Percentiles rank a stretch among this genome's conserved stretches.
Evolutionary conservation across 1,139 yeast genomes (phyloP).

Genomic region (Zygosaccharomyces sapae): DNA sequence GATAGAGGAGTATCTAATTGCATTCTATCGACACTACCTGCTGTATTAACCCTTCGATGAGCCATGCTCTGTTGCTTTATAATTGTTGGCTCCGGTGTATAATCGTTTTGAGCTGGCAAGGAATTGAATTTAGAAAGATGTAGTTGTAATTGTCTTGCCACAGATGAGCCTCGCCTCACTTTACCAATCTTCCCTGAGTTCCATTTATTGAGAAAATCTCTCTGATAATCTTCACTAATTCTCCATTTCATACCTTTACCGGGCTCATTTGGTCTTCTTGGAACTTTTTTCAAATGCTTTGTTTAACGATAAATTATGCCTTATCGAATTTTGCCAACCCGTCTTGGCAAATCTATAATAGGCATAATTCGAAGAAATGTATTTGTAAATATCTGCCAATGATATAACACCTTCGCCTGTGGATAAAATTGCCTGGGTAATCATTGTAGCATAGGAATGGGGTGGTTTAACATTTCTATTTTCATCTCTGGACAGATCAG

Average conservation of each 20-base stretch:
- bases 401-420: slow-evolving; percentile 85
- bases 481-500: slow-evolving; percentile 72
- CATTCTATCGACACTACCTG: slow-evolving; percentile 7
- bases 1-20: slow-evolving; percentile 8
- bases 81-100: slow-evolving; percentile 14
- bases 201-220: slow-evolving; percentile 77
- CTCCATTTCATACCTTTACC: slow-evolving; percentile 99
- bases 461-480: slow-evolving; percentile 95
- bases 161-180: slow-evolving; percentile 74
- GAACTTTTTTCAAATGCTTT: slow-evolving; percentile 92
- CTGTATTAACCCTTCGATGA: slow-evolving; percentile 5
- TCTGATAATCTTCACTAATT: slow-evolving; percentile 76
- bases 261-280: slow-evolving; percentile 91
- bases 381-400: slow-evolving; percentile 82
- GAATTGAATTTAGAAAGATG: slow-evolving; percentile 69
- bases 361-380: slow-evolving; percentile 85
- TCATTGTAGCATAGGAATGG: slow-evolving; percentile 95
- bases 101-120: slow-evolving; percentile 45
- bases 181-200: slow-evolving; percentile 68
- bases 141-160: slow-evolving; percentile 69
- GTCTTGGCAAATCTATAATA: slow-evolving; percentile 87
- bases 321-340: slow-evolving; percentile 91
- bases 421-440: slow-evolving; percentile 91
- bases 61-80: slow-evolving; percentile 15
- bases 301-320: slow-evolving; percentile 75